Evolutionary conservation across 495 filamentous ascomycete genomes (phyloP), one percentile per base, ranked within the genome.

Genomic region (Neurospora sp.): DNA sequence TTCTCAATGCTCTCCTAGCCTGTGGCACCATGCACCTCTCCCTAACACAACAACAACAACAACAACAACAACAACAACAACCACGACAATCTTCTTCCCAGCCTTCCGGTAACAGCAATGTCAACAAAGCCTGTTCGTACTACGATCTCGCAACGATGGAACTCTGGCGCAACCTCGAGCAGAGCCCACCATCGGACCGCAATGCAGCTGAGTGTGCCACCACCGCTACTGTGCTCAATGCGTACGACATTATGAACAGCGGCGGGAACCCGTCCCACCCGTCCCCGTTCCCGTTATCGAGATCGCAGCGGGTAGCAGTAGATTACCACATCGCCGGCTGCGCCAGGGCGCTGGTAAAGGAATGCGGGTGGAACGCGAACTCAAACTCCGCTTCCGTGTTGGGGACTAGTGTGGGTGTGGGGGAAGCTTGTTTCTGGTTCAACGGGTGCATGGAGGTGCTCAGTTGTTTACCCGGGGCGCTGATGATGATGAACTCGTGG

Each of bases 361-460:
- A 98, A 78, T 97, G 94, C 77, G 88, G 89, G 16, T 99, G 96
- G 96, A 92, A 90, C 75, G 93, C 94, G 1, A 89, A 86, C 70
- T 91, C 92, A 35, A 35, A 35, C 40, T 41, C 45, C 0, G 20
- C 20, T 9, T 47, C 45, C 4, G 45, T 20, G 45, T 4, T 22
- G 45, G 53, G 53, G 12, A 35, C 53, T 61, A 31, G 27, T 31
- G 93, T 35, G 31, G 31, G 94, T 4, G 87, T 98, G 59, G 94
- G 93, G 9, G 89, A 90, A 1, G 93, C 95, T 12, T 98, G 94
- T 80, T 98, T 98, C 81, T 98, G 95, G 94, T 81, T 97, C 20
- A 98, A 96, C 76, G 89, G 96, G 16, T 89, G 91, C 18, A 92
- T 97, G 89, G 96, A 99, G 78, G 82, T 98, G 14, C 85, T 98